Base-by-base conservation (phyloP, 2,329 filamentous ascomycete genomes). In the Fusarium sp. region DNA sequence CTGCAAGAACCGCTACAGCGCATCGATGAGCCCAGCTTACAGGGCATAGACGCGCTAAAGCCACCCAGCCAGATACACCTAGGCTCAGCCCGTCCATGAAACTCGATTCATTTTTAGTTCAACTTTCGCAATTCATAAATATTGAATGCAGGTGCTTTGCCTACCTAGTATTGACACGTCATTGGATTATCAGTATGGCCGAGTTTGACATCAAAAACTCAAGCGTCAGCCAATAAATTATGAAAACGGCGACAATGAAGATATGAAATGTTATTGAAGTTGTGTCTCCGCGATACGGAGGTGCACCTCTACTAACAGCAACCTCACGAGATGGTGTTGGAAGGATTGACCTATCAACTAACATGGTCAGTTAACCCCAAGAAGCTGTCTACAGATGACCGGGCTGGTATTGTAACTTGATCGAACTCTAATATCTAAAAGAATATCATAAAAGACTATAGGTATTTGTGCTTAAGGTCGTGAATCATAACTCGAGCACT, bases 1-100 rank as follows among this genome's bases (percentile, higher is more conserved):
- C 67, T 65, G 63, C 64, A 55, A 21, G 47, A 42, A 20, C 55
- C 49, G 57, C 68, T 70, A 25, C 57, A 70, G 53, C 41, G 40
- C 47, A 63, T 43, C 54, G 48, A 34, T 32, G 47, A 62, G 55
- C 50, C 46, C 30, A 42, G 14, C 18, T 42, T 70, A 60, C 55
- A 71, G 66, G 45, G 60, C 56, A 16, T 14, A 9, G 27, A 18
- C 34, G 23, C 62, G 47, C 72, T 69, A 59, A 50, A 60, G 46
- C 34, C 51, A 47, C 46, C 58, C 40, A 45, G 20, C 58, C 25
- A 10, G 11, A 37, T n/a, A 37, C 34, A 27, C 25, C 9, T 27
- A 34, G 16, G 32, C 32, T 34, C 21, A 23, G 21, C 21, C 21
- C 21, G 21, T 23, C 12, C 18, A 37, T 37, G 34, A n/a, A 37